These are phyloP conservation scores for Penstemon barbatus DNA, from an alignment of 257 asterid genomes.

Conservation along the genomic window DNA sequence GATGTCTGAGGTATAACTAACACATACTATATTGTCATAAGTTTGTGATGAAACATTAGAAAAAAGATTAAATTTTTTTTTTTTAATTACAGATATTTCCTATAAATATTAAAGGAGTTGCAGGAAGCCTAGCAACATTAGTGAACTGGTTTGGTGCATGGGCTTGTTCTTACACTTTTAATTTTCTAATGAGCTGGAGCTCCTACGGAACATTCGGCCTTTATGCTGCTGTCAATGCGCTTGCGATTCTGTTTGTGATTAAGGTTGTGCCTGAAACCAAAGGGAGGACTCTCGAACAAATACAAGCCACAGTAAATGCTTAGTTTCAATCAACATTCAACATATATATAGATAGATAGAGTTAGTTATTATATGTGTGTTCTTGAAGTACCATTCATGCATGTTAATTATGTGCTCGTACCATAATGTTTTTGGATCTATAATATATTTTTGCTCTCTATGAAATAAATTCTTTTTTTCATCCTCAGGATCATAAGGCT, in stretches of 20 bases:
- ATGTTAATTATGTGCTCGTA: no score
- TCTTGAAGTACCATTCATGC: no score
- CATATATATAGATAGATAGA: no score
- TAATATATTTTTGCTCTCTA: no score
- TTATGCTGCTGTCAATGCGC: slow-evolving; percentile 67
- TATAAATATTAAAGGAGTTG: slow-evolving; percentile 75
- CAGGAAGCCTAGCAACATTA: slow-evolving; percentile 88
- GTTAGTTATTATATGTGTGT: no score
- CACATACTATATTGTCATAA: neutral
- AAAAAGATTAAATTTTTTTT: neutral
- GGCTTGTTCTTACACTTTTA: slow-evolving; percentile 71
- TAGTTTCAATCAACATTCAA: no score
- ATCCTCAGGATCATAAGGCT: no score
- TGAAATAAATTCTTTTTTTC: no score
- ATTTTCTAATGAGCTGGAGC: slow-evolving; percentile 77
- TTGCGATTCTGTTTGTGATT: slow-evolving; percentile 67
- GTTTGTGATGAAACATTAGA: no score
- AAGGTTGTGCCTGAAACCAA: slow-evolving; percentile 87
- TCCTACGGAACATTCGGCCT: slow-evolving; percentile 81
- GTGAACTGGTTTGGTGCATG: slow-evolving; percentile 73
- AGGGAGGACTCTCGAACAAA: slow-evolving; percentile 85
- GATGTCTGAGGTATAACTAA: slow-evolving; percentile 81
- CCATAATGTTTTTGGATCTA: no score
- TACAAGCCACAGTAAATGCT: slow-evolving; percentile 38
- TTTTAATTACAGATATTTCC: slow-evolving; percentile 70